Conservation (phyloP, 2,329 filamentous ascomycete species). For the Aureobasidium uvarum region DNA sequence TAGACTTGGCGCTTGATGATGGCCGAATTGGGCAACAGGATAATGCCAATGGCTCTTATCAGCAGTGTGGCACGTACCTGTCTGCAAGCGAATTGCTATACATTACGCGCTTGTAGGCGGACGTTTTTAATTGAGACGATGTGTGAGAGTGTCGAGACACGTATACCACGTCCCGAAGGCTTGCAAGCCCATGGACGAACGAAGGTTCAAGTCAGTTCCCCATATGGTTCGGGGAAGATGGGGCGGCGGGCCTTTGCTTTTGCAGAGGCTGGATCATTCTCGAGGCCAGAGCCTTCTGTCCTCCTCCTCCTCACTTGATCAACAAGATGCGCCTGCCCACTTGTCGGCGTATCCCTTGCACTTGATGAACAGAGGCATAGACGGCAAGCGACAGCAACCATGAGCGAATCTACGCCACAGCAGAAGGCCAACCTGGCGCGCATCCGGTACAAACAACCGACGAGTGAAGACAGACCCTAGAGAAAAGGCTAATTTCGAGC, state of each 20-base stretch:
- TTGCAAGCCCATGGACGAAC: background rate
- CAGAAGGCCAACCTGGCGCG: constrained; percentile 52
- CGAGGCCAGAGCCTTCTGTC: background rate
- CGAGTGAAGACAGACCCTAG: constrained; percentile 24
- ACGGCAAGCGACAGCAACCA: background rate
- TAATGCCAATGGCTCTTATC: background rate
- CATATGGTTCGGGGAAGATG: background rate
- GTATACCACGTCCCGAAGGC: background rate
- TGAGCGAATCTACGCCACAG: constrained; percentile 28
- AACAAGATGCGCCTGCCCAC: background rate
- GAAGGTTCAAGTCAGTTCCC: background rate
- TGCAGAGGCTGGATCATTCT: background rate
- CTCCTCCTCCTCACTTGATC: background rate
- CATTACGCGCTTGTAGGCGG: background rate
- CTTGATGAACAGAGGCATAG: background rate
- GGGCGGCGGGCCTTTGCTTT: background rate
- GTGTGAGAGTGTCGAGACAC: background rate
- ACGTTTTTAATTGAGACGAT: background rate
- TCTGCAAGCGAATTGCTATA: background rate
- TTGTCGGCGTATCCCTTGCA: too few species aligned
- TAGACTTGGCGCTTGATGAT: background rate
- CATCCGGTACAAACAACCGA: constrained; percentile 63
- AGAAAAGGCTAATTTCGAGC: constrained; percentile 26
- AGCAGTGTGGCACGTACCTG: background rate
- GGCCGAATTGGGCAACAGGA: too few species aligned